A percentile compares a stretch with the other conserved stretches of the same genome.
phyloP scores from a whole-genome alignment of 352 stramenopile species.

The Aphanomyces invadans region DNA sequence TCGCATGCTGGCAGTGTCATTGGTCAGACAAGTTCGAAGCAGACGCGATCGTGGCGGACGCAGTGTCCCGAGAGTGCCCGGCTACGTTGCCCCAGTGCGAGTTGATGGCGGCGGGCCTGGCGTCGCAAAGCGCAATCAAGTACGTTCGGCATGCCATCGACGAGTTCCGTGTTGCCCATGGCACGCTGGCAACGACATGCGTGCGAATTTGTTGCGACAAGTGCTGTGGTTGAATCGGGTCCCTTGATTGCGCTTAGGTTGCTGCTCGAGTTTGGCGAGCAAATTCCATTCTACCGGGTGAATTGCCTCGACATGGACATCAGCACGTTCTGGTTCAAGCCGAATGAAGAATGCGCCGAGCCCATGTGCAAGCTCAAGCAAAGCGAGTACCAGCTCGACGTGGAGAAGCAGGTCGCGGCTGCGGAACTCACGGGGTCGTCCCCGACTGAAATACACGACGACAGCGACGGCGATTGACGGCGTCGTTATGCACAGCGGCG shows the following conservation, averaged over 20 bases:
- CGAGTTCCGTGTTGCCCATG: too few relatives aligned
- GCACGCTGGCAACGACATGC: too few relatives aligned
- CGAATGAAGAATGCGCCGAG: not conserved
- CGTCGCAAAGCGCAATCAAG: conserved; percentile 12
- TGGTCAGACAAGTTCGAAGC: not conserved
- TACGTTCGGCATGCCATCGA: not conserved
- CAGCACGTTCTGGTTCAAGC: conserved; percentile 15
- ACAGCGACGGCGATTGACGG: too few relatives aligned
- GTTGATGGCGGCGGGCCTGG: conserved; percentile 3
- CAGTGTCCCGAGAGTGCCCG: not conserved
- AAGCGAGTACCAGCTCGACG: not conserved
- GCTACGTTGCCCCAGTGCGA: conserved; percentile 13
- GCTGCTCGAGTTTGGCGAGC: conserved; percentile 6
- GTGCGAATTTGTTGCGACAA: too few relatives aligned
- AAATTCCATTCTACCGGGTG: conserved; percentile 10
- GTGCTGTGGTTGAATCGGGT: too few relatives aligned
- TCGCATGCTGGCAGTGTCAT: not conserved
- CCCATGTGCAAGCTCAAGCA: conserved; percentile 1
- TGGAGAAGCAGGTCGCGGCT: too few relatives aligned
- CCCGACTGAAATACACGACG: too few relatives aligned
- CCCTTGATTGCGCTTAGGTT: not conserved
- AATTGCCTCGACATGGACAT: conserved; percentile 5
- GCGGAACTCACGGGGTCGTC: too few relatives aligned
- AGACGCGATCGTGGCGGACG: not conserved
- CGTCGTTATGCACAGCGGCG: too few relatives aligned